These are phyloP conservation scores for Penicillium sp. DNA, from an alignment of 2,329 filamentous ascomycete species.

Conservation along the genomic window DNA sequence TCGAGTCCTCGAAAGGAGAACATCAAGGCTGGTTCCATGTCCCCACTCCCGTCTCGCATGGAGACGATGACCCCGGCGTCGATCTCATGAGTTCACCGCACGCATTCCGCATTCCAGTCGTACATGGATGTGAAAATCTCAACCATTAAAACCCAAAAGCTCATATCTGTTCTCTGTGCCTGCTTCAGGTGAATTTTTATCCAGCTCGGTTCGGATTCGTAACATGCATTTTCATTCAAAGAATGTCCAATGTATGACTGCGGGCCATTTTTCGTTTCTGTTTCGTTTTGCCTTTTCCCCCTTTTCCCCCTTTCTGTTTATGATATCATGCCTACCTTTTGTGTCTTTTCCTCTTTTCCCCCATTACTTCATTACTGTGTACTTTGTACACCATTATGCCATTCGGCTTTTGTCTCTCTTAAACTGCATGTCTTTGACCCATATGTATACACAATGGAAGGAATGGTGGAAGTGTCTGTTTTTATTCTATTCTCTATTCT, in stretches of 20 bases:
- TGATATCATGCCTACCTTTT: conserved; percentile 16
- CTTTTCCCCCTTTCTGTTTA: conserved; percentile 11
- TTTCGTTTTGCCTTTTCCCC: conserved; percentile 10
- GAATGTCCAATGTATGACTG: conserved; percentile 26
- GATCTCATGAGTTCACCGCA: conserved; percentile 21
- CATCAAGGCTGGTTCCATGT: conserved; percentile 41
- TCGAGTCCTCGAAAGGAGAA: conserved; percentile 48
- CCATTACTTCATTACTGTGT: conserved; percentile 17
- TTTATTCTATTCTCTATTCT: conserved; percentile 6
- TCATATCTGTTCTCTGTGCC: too few relatives aligned
- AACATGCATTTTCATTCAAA: conserved; percentile 21
- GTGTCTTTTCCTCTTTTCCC: conserved; percentile 19
- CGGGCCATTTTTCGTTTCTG: conserved; percentile 2
- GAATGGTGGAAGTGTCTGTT: not conserved
- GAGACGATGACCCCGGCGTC: conserved; percentile 23
- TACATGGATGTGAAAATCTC: conserved; percentile 27
- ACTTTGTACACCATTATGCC: not conserved
- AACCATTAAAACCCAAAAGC: too few relatives aligned
- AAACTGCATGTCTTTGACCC: not conserved
- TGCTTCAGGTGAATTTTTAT: not conserved
- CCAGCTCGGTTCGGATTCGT: conserved; percentile 3
- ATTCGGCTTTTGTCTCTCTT: not conserved
- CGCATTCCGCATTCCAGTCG: conserved; percentile 39
- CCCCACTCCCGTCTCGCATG: conserved; percentile 44
- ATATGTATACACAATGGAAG: not conserved